Base-by-base conservation (phyloP, 208 protist species). In the Acanthamoeba quina region DNA sequence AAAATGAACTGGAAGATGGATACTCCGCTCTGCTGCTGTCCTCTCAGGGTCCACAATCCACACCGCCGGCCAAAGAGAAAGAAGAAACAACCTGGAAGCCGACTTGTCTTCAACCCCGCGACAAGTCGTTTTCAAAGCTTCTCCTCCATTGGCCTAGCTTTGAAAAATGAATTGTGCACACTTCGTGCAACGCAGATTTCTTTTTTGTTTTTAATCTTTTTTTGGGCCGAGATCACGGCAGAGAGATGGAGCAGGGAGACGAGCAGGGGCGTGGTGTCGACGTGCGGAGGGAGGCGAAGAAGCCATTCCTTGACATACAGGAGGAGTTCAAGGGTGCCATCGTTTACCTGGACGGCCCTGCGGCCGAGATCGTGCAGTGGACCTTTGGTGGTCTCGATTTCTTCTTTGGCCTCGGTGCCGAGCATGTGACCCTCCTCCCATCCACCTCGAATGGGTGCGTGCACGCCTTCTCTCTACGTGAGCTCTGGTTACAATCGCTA, bases 371-470 rank as follows among this genome's bases (percentile, higher is more conserved):
- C 52, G 41, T 86, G 78, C 78, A 60, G 47, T 86, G 78, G 78
- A 86, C 78, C 41, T 86, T 86, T 58, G 78, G 78, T 86, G 78
- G 78, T n/a, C 78, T 86, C 24, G 47, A 86, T 37, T 86, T 86
- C 78, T 86, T 86, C 78, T 58, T 86, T 31, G 41, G 52, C 0
- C 52, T 62, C 56, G 78, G 78, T 21, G 78, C 78, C 31, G 52
- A 52, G 31, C 47, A 44, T 31, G 52, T 58, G 15, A 52, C 41
- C 31, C 52, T 86, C 24, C 52, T 86, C 9, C 78, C 78, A n/a
- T n/a, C n/a, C n/a, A n/a, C n/a, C n/a, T n/a, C n/a, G n/a, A n/a
- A n/a, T n/a, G n/a, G n/a, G n/a, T n/a, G n/a, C n/a, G n/a, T n/a
- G n/a, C n/a, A n/a, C n/a, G n/a, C n/a, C n/a, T n/a, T n/a, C n/a